Base-by-base conservation (phyloP, 208 protist genomes). In the Wallacemonas sp. region DNA sequence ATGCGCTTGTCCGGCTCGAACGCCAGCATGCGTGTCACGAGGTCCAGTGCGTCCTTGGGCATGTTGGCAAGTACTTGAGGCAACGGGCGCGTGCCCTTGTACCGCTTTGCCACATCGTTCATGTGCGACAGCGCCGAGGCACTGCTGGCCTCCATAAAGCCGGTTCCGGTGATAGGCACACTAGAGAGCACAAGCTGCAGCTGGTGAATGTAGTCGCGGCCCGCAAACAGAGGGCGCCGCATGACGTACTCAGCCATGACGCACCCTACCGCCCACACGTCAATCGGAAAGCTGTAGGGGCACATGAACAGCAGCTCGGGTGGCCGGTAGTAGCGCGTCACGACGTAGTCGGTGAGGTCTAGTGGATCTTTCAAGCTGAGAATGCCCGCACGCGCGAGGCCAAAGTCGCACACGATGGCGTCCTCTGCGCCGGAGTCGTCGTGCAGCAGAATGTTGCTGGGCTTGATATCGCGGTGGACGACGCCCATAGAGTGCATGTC, bases 181-280 rank as follows among this genome's bases (percentile, higher is more conserved):
- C 78, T 94, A 27, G 90, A 88, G 39, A 96, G 64, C 27, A 96
- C 85, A 54, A 96, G 80, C 76, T 93, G 81, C 66, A 96, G 80
- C 74, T 96, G 90, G 65, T 94, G 79, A 49, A 98, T 80, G 71
- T 96, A 96, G 68, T 96, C 88, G 0, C 85, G 74, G 6, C 93
- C 93, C 38, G 84, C 82, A 68, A 98, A 98, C 49, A 96, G 65
- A 9, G 89, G 83, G 1, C 78, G 71, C 33, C 80, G 78, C 23
- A 90, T 88, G 6, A 99, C 80, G 54, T 99, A 81, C 78, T 99
- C 99, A 6, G 90, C 98, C 44, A 99, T 97, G 44, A 99, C 99
- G 72, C 99, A 99, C 16, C 99, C 99, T 16, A 99, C 90, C 0
- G 91, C 92, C 98, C 99, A 99, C 17, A 99, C 65, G 76, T 99